Evolutionary conservation across 2,329 filamentous ascomycete genomes (phyloP), one percentile per base, ranked within the genome.

Genomic region (Pseudogymnoascus sp.): DNA sequence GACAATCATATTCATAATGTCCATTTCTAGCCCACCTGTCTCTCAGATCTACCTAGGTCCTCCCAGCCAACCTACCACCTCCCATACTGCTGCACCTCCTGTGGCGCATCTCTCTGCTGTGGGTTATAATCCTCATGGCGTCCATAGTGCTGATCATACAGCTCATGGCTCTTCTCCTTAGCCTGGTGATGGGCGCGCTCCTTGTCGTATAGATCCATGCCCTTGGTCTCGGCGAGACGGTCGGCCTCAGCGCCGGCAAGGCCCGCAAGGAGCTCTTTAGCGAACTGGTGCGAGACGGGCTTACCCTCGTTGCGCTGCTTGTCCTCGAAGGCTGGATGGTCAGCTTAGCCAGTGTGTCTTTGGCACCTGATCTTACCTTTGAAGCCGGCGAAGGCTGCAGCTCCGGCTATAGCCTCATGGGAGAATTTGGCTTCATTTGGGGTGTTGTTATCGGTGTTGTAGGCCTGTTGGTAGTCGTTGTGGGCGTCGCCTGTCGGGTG

Each of bases 341-440:
- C 8, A 52, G 45, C 26, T 52, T 11, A 5, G 7, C 10, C 3
- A 21, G 16, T 2, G 8, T 5, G 4, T 11, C 7, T 5, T 21
- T 21, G 38, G 39, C 6, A 16, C 16, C 16, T 21, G 6, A 11
- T 43, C 39, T 11, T 12, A 52, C 43, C 78, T 80, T 91, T 91
- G 83, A 93, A 89, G 69, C 86, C 90, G 66, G 84, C 87, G 72
- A 93, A 93, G 65, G 87, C 85, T 63, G 89, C 90, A 63, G 85
- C 90, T 66, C 89, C 89, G 67, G 86, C 89, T 62, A 92, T 73
- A 58, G 90, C 72, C 78, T 94, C 89, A 76, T 93, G 90, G 68
- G 83, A 82, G 71, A 90, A 77, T 72, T 82, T 82, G 69, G 81
- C 79, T 76, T 90, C 77, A 77, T 90, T 65, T 61, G 72, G 41